phyloP scores from a whole-genome alignment of 306 rosid genomes.

The Amphicarpaea edgeworthii region DNA sequence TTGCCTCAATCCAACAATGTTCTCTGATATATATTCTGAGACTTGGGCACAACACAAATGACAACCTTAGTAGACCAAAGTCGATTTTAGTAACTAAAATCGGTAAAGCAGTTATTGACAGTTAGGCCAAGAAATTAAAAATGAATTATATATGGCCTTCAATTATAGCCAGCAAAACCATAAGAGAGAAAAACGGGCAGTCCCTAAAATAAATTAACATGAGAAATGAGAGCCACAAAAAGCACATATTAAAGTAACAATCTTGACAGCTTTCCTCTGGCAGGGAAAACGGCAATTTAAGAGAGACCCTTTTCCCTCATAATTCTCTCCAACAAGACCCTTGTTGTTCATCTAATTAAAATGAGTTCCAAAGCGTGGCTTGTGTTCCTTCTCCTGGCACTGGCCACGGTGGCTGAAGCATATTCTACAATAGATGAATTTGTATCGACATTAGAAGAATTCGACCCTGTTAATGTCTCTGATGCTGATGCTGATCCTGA shows the following conservation, averaged over 20 bases:
- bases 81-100: constrained; percentile 8
- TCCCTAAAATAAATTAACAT: constrained; percentile 2
- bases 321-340: background rate
- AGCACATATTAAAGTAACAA: background rate
- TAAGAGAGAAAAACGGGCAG: background rate
- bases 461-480: background rate
- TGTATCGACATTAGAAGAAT: background rate
- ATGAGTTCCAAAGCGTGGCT: constrained; percentile 53
- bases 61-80: background rate
- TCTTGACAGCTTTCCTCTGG: background rate
- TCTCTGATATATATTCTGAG: background rate
- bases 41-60: constrained; percentile 2
- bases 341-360: constrained; percentile 21
- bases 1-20: background rate
- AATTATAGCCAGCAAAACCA: constrained; percentile 22
- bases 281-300: constrained; percentile 5
- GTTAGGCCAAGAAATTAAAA: constrained; percentile 26
- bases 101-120: constrained; percentile 26
- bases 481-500: constrained; percentile 19
- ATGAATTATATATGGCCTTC: no score
- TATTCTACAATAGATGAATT: constrained; percentile 6
- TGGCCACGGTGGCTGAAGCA: constrained; percentile 50
- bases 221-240: background rate
- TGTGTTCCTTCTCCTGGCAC: constrained; percentile 44
- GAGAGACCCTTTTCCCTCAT: constrained; percentile 1